These are phyloP conservation scores for Hymenoscyphus infarciens DNA, from an alignment of 2,329 filamentous ascomycete genomes.

Conservation along the genomic window DNA sequence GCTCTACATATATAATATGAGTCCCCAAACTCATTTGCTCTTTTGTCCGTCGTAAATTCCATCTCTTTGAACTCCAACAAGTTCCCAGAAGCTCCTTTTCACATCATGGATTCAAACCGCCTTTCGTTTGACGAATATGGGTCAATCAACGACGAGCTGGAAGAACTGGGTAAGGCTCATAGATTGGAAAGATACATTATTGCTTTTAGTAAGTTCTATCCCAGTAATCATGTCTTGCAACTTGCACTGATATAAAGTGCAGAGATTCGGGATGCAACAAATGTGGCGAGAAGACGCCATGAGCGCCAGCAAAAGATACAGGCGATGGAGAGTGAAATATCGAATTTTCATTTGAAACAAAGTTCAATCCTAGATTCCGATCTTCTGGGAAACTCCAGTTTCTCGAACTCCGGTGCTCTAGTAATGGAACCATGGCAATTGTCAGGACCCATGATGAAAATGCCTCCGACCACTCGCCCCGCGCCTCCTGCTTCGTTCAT, in stretches of 20 bases:
- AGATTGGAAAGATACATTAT: neutral
- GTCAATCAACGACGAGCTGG: neutral
- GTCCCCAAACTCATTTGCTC: neutral
- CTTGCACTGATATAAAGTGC: neutral
- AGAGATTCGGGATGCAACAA: neutral
- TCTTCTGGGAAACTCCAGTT: no score
- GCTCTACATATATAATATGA: neutral
- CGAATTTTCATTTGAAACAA: slow-evolving; percentile 10
- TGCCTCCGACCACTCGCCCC: neutral
- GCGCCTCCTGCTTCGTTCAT: neutral
- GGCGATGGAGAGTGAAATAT: slow-evolving; percentile 15
- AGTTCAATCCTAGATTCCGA: neutral
- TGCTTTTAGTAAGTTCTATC: neutral
- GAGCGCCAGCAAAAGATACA: slow-evolving; percentile 10
- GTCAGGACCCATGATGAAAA: no score
- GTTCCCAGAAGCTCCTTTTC: neutral
- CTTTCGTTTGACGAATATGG: neutral
- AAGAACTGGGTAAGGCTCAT: neutral
- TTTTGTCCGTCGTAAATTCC: neutral
- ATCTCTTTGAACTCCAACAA: neutral
- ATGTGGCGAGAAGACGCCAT: slow-evolving; percentile 5
- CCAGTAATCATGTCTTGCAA: neutral
- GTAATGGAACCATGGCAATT: neutral
- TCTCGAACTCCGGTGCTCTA: neutral
- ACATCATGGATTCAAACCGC: neutral